A percentile compares a stretch with the other conserved stretches of the same genome.
phyloP scores from a whole-genome alignment of 1,284 basidiomycete genomes.

The Ceratobasidium sp. region DNA sequence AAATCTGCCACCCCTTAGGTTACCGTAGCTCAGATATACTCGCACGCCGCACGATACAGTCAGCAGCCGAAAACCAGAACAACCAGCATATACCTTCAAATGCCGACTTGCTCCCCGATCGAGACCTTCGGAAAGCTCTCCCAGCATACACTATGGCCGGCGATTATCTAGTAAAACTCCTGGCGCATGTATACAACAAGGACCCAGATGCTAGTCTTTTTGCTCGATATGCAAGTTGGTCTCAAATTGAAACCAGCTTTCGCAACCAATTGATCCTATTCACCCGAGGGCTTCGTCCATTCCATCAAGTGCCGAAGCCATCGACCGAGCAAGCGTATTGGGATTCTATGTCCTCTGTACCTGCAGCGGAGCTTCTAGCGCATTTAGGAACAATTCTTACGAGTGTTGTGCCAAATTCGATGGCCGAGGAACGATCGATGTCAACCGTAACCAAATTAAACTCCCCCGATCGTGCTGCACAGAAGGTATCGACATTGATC shows the following conservation, averaged over 20 bases:
- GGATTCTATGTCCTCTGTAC: not conserved
- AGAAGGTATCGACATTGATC: constrained; percentile 26
- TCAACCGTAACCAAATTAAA: constrained; percentile 20
- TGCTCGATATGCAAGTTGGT: not conserved
- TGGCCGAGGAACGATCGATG: constrained; percentile 20
- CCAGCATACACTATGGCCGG: constrained; percentile 34
- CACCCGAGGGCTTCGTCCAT: constrained; percentile 12
- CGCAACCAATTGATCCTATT: not conserved
- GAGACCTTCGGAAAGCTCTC: constrained; percentile 9
- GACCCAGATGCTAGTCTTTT: constrained; percentile 2
- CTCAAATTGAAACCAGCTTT: not conserved
- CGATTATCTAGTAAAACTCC: constrained; percentile 1
- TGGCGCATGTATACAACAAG: constrained; percentile 7
- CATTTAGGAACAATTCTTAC: not conserved
- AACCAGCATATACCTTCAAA: not conserved
- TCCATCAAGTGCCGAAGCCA: not conserved
- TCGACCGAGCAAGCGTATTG: constrained; percentile 2
- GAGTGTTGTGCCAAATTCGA: constrained; percentile 24
- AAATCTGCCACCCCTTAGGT: not conserved
- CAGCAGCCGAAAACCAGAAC: not conserved
- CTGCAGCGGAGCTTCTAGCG: constrained; percentile 14
- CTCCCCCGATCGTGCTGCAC: constrained; percentile 11
- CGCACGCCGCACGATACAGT: not conserved
- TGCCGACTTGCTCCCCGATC: not conserved
- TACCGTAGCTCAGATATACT: not conserved